A percentile compares a stretch with the other conserved stretches of the same genome.
These are phyloP conservation scores for Hyphochytrium catenoides DNA, from an alignment of 352 stramenopile genomes.

Conservation along the genomic window DNA sequence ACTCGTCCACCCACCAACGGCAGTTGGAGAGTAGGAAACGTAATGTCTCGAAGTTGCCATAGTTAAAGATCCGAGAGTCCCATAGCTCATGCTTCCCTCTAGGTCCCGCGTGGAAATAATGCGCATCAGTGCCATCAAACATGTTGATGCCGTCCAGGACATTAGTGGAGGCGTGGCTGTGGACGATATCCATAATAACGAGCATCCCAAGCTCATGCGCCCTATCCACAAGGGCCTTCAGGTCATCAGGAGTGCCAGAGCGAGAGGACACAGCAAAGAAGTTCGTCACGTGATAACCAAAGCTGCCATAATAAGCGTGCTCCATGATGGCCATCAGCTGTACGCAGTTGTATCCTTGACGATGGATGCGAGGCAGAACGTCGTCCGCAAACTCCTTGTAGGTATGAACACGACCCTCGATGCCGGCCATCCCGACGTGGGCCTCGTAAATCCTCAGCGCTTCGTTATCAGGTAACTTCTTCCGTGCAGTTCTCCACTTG, in stretches of 20 bases:
- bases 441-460: slow-evolving; percentile 9
- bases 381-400: slow-evolving; percentile 10
- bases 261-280: slow-evolving; percentile 9
- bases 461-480: not conserved
- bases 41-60: slow-evolving; percentile 7
- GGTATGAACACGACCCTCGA: slow-evolving; percentile 6
- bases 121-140: slow-evolving; percentile 8
- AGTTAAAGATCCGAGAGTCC: slow-evolving; percentile 11
- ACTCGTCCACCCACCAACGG: slow-evolving; percentile 10
- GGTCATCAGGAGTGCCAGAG: slow-evolving; percentile 9
- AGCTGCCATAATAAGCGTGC: slow-evolving; percentile 13
- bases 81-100: slow-evolving; percentile 8
- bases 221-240: slow-evolving; percentile 10
- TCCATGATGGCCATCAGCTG: slow-evolving; percentile 12
- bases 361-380: slow-evolving; percentile 9
- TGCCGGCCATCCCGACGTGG: slow-evolving; percentile 10
- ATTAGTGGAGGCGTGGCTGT: slow-evolving; percentile 9
- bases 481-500: slow-evolving; percentile 1
- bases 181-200: slow-evolving; percentile 10
- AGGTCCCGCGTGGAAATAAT: slow-evolving; percentile 9
- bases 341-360: slow-evolving; percentile 10
- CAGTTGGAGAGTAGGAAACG: slow-evolving; percentile 11
- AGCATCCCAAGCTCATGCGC: slow-evolving; percentile 7
- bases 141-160: slow-evolving; percentile 10
- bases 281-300: slow-evolving; percentile 11